Conservation (phyloP, 2,329 filamentous ascomycete species). For the Metarhizium humberi region DNA sequence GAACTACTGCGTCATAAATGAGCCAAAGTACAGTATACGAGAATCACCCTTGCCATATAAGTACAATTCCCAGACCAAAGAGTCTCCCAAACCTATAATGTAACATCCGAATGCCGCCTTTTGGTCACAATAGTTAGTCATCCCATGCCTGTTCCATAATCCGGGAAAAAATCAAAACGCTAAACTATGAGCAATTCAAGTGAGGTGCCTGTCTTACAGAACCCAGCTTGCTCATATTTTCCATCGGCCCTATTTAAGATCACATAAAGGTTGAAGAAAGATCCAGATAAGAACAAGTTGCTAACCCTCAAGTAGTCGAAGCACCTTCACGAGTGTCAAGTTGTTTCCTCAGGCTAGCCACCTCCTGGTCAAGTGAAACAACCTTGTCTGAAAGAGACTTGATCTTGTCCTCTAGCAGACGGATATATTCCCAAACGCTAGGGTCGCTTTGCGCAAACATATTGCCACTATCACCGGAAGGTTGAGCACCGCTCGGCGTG, state of each 20-base stretch:
- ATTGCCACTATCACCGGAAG: conserved; percentile 53
- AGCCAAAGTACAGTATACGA: neutral
- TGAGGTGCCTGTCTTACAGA: neutral
- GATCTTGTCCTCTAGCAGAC: conserved; percentile 53
- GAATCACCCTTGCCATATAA: neutral
- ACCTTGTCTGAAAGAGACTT: conserved; percentile 27
- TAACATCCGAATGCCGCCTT: conserved; percentile 20
- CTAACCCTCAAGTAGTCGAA: conserved; percentile 4
- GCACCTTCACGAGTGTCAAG: conserved; percentile 20
- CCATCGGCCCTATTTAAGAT: neutral
- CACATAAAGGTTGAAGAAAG: neutral
- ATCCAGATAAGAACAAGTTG: neutral
- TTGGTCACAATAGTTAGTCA: conserved; percentile 19
- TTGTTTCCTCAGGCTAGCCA: conserved; percentile 23
- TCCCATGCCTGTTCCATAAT: conserved; percentile 15
- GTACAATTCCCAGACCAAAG: neutral
- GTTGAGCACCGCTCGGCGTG: conserved; percentile 41
- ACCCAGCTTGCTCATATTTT: neutral
- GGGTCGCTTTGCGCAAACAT: conserved; percentile 53
- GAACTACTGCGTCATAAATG: neutral
- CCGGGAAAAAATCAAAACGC: conserved; percentile 12
- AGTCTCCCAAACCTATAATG: neutral
- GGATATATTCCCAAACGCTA: conserved; percentile 64
- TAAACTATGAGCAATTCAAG: neutral
- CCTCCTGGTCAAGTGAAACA: conserved; percentile 22